phyloP scores from a whole-genome alignment of 768 basidiomycete genomes.

The Mycena olivaceomarginata region DNA sequence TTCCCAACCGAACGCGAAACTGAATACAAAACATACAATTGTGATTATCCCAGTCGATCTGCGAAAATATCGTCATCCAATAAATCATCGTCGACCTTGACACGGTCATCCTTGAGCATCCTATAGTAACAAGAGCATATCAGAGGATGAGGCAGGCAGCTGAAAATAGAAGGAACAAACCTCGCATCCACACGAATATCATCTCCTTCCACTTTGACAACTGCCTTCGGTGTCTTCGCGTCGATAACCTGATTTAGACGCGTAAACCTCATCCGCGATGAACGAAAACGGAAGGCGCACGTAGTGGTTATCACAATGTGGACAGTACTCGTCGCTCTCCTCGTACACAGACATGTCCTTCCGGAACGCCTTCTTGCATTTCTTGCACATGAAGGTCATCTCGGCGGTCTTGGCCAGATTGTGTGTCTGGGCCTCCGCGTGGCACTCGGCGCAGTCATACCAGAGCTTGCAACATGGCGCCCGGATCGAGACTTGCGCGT shows the following conservation, averaged over 20 bases:
- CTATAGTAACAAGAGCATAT: constrained; percentile 59
- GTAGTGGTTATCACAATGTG: constrained; percentile 98
- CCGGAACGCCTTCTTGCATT: constrained; percentile 96
- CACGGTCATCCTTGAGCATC: constrained; percentile 93
- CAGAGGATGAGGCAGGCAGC: constrained; percentile 8
- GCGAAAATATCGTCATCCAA: constrained; percentile 78
- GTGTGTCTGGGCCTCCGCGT: constrained; percentile 90
- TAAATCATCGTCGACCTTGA: constrained; percentile 71
- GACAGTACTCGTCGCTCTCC: constrained; percentile 98
- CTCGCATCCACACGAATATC: constrained; percentile 92
- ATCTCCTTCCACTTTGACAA: constrained; percentile 92
- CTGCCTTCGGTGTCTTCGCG: constrained; percentile 92
- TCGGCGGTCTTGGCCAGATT: constrained; percentile 84
- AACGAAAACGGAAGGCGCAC: constrained; percentile 67
- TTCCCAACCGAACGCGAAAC: too few relatives aligned
- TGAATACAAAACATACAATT: constrained; percentile 11
- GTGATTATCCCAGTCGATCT: constrained; percentile 35
- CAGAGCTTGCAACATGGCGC: constrained; percentile 98
- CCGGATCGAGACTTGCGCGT: constrained; percentile 96
- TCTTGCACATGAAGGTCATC: constrained; percentile 91
- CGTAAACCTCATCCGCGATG: background rate
- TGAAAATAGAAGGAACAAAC: constrained; percentile 65
- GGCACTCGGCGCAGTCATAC: constrained; percentile 98
- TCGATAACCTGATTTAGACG: constrained; percentile 82
- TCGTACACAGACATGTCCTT: constrained; percentile 96